Percentiles rank a stretch among this genome's conserved stretches.
Conservation (phyloP, 495 filamentous ascomycete genomes). For the Xylaria palmicola region DNA sequence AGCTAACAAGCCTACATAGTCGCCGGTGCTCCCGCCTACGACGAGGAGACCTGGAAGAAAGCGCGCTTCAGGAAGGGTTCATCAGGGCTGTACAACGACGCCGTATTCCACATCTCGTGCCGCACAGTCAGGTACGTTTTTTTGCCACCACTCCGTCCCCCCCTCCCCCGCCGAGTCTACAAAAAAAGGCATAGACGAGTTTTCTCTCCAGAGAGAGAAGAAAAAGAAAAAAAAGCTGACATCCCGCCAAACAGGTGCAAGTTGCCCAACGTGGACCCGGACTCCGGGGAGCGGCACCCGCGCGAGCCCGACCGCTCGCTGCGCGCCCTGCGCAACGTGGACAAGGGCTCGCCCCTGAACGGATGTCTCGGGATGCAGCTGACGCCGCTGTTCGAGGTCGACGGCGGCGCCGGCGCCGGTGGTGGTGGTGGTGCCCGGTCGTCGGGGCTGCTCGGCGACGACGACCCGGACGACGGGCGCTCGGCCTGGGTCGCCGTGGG, state of each 20-base stretch:
- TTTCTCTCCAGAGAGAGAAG: no score
- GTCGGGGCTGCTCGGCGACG: constrained; percentile 8
- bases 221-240: constrained; percentile 17
- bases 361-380: constrained; percentile 86
- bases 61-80: constrained; percentile 57
- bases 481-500: constrained; percentile 46
- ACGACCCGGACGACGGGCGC: constrained; percentile 25
- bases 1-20: constrained; percentile 29
- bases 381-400: constrained; percentile 56
- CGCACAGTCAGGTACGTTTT: constrained; percentile 62
- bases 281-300: constrained; percentile 66
- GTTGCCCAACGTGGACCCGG: constrained; percentile 79
- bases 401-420: neutral
- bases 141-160: no score
- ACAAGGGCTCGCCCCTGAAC: constrained; percentile 64
- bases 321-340: constrained; percentile 67
- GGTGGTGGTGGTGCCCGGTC: neutral
- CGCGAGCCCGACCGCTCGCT: constrained; percentile 74
- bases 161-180: no score
- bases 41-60: constrained; percentile 78
- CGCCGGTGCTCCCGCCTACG: constrained; percentile 36
- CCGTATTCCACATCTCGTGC: constrained; percentile 59
- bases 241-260: constrained; percentile 57
- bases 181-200: no score
- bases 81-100: constrained; percentile 28